phyloP scores from a whole-genome alignment of 2,329 filamentous ascomycete genomes.

The Xylariaceae sp. region DNA sequence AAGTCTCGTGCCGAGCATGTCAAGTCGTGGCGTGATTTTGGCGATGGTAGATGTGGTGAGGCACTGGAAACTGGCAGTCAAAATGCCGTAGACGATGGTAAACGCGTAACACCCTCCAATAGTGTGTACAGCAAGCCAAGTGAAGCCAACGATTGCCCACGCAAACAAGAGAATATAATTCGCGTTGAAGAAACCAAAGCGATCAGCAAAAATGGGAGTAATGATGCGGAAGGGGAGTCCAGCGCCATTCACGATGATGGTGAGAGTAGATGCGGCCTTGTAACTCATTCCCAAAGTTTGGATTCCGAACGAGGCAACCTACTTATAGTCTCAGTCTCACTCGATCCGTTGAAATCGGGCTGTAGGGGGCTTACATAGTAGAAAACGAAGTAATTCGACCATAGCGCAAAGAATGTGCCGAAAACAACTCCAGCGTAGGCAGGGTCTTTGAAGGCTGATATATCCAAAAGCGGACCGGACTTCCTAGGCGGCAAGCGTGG shows the following conservation, averaged over 20 bases:
- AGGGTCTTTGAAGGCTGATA: conserved; percentile 29
- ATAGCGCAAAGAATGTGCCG: conserved; percentile 38
- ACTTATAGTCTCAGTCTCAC: neutral
- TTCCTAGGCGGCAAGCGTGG: conserved; percentile 32
- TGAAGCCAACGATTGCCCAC: conserved; percentile 34
- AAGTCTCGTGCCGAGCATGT: conserved; percentile 39
- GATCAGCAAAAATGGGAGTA: conserved; percentile 36
- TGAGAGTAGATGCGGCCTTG: conserved; percentile 33
- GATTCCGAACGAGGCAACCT: conserved; percentile 35
- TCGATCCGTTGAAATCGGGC: neutral
- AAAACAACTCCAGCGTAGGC: conserved; percentile 35
- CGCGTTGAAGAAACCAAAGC: conserved; percentile 37
- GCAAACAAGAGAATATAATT: conserved; percentile 28
- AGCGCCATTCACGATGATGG: conserved; percentile 40
- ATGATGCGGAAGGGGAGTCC: conserved; percentile 38
- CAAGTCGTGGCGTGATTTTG: conserved; percentile 38
- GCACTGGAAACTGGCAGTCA: conserved; percentile 38
- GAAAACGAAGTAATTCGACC: conserved; percentile 43
- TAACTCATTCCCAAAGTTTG: conserved; percentile 36
- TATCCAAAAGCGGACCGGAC: conserved; percentile 32
- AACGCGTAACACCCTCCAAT: conserved; percentile 37
- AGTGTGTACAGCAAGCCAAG: conserved; percentile 38
- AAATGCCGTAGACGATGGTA: conserved; percentile 33
- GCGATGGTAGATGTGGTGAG: conserved; percentile 39
- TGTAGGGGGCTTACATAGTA: conserved; percentile 36